Evolutionary conservation across 75 land plant species (phyloP).

Genomic region (Picea sitchensis): DNA sequence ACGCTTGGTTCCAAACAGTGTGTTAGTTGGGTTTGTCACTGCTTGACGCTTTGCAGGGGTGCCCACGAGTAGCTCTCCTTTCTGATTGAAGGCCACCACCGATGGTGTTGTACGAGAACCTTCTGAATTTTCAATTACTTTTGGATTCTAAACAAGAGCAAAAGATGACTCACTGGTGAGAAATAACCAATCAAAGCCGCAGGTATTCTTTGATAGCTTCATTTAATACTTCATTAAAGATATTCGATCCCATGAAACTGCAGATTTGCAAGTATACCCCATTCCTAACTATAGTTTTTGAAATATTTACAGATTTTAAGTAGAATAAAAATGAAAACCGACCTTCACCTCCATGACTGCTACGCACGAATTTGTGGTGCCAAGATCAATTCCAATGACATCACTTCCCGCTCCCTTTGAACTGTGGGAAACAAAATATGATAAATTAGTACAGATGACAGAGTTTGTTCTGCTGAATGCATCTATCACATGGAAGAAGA

Average conservation of each 20-base stretch:
- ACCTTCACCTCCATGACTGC: conserved; percentile 69
- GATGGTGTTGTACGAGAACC: conserved; percentile 75
- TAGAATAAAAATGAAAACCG: background rate
- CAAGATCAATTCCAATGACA: conserved; percentile 59
- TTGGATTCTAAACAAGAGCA: conserved; percentile 30
- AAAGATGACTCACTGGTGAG: background rate
- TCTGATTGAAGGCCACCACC: conserved; percentile 57
- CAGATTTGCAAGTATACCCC: background rate
- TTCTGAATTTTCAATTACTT: conserved; percentile 65
- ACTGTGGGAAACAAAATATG: conserved; percentile 21
- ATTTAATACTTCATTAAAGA: background rate
- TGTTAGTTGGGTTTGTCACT: conserved; percentile 63
- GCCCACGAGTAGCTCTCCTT: conserved; percentile 64
- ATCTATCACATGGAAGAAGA: background rate
- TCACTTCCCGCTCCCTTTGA: conserved; percentile 50
- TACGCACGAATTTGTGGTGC: conserved; percentile 54
- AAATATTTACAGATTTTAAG: background rate
- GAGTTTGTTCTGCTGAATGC: background rate
- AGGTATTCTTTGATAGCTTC: background rate
- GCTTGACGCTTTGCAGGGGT: conserved; percentile 70
- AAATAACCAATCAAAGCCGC: background rate
- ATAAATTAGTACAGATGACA: background rate
- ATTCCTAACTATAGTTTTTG: background rate
- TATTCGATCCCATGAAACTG: background rate
- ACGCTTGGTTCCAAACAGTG: conserved; percentile 70